A percentile compares a stretch with the other conserved stretches of the same genome.
These are phyloP conservation scores for Vigna trinervia DNA, from an alignment of 306 rosid species.

Conservation along the genomic window DNA sequence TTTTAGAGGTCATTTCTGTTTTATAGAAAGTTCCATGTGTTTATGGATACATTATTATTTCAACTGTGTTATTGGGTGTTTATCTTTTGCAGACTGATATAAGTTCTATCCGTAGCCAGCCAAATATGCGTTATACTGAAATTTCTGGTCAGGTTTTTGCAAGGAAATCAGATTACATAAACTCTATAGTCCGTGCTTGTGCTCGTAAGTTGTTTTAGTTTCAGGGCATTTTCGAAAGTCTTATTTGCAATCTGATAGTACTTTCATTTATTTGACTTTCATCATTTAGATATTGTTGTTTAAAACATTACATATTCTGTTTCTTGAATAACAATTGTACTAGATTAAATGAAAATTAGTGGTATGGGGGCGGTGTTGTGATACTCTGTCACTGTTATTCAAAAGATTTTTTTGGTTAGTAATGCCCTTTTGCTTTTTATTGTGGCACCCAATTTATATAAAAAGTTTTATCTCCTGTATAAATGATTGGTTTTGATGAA, in stretches of 20 bases:
- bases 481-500: constrained; percentile 22
- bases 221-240: constrained; percentile 40
- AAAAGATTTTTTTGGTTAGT: background rate
- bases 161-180: constrained; percentile 80
- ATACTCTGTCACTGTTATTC: constrained; percentile 12
- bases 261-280: constrained; percentile 24
- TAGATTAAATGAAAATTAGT: constrained; percentile 15
- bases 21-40: constrained; percentile 35
- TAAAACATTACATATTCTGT: constrained; percentile 31
- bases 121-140: constrained; percentile 79
- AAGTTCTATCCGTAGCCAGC: constrained; percentile 78
- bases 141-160: constrained; percentile 77
- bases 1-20: constrained; percentile 63
- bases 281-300: constrained; percentile 15
- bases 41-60: constrained; percentile 41
- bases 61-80: constrained; percentile 15
- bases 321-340: constrained; percentile 15
- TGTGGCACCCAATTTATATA: background rate
- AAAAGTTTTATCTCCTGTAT: constrained; percentile 12
- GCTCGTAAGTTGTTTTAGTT: constrained; percentile 80
- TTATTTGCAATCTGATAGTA: constrained; percentile 19
- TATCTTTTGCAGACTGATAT: constrained; percentile 84
- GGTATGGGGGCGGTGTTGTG: constrained; percentile 1
- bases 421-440: constrained; percentile 20
- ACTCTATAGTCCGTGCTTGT: constrained; percentile 91